phyloP scores from a whole-genome alignment of 345 rosid genomes.

The Syzygium aromaticum region DNA sequence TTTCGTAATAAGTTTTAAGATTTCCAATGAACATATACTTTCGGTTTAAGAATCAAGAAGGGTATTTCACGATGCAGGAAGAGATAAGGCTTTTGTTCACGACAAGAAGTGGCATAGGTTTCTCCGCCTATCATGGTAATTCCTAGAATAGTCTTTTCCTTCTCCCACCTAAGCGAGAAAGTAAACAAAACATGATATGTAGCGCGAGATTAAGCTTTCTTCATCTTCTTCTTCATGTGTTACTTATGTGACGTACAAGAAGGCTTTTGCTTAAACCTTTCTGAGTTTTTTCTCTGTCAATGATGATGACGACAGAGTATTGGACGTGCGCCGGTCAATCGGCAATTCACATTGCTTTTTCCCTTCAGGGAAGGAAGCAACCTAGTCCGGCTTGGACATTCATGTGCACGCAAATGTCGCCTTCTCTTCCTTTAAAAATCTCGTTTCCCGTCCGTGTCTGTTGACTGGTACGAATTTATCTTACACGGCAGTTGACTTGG shows the following conservation, averaged over 20 bases:
- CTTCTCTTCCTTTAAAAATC: not conserved
- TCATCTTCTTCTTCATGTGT: not conserved
- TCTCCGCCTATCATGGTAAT: not conserved
- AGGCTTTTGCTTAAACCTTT: not conserved
- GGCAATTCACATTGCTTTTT: not conserved
- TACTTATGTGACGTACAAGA: not conserved
- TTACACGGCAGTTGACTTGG: conserved; percentile 4
- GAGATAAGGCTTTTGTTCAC: not conserved
- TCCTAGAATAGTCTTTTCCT: not conserved
- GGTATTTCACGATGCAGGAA: not conserved
- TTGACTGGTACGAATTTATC: not conserved
- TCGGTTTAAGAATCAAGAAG: not conserved
- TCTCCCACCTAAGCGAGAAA: not conserved
- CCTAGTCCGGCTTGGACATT: not conserved
- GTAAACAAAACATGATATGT: not conserved
- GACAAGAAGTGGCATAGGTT: not conserved
- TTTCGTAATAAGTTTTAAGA: no score
- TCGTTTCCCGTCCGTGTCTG: not conserved
- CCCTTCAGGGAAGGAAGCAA: not conserved
- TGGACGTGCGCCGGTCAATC: not conserved
- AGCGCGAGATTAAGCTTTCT: not conserved
- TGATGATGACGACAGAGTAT: not conserved
- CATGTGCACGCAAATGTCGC: not conserved
- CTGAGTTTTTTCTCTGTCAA: not conserved
- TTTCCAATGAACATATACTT: no score